phyloP scores from a whole-genome alignment of 164 flowering plant species.

The Macadamia integrifolia region DNA sequence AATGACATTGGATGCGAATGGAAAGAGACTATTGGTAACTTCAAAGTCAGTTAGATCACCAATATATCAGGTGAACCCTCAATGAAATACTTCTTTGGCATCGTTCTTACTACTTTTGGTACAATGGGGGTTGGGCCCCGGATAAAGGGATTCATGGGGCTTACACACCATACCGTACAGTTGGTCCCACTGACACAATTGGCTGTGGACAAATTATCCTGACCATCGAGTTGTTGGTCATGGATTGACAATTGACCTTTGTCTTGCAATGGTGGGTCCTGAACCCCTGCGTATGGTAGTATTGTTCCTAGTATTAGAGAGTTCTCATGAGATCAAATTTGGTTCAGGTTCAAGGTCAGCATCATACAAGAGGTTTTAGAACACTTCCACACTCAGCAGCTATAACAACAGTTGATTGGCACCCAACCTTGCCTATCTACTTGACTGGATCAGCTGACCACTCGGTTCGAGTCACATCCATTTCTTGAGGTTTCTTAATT shows the following conservation, averaged over 20 bases:
- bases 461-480: slow-evolving; percentile 75
- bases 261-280: no score
- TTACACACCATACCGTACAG: no score
- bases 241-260: no score
- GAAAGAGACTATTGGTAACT: slow-evolving; percentile 69
- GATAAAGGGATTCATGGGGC: no score
- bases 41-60: slow-evolving; percentile 81
- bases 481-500: slow-evolving; percentile 8
- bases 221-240: no score
- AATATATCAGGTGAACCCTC: slow-evolving; percentile 62
- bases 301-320: neutral
- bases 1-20: slow-evolving; percentile 76
- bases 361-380: slow-evolving; percentile 42
- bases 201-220: no score
- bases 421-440: slow-evolving; percentile 78
- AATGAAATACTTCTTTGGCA: neutral
- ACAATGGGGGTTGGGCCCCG: no score
- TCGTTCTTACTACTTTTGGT: no score
- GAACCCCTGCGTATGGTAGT: neutral
- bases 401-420: slow-evolving; percentile 92
- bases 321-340: neutral
- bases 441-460: slow-evolving; percentile 94
- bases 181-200: no score
- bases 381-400: slow-evolving; percentile 73
- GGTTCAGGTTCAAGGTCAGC: slow-evolving; percentile 58